Conservation (phyloP, 1,139 yeast genomes). For the Yamadazyma triangularis region DNA sequence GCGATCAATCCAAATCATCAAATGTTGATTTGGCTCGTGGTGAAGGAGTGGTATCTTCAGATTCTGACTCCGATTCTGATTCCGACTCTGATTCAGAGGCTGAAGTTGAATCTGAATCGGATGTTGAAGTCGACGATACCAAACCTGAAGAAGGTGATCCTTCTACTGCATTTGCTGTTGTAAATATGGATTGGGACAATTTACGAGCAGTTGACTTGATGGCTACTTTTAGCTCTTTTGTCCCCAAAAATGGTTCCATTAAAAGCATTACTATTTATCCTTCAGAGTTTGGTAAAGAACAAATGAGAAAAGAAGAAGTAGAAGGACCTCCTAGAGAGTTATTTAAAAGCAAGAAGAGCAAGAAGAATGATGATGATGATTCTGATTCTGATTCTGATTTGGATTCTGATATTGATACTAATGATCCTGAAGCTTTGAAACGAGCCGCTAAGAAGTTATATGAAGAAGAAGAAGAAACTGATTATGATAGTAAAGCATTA, state of each 20-base stretch:
- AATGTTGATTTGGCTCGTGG: constrained; percentile 54
- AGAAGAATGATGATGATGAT: constrained; percentile 16
- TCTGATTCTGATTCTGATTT: constrained; percentile 38
- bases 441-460: constrained; percentile 62
- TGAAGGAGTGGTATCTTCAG: constrained; percentile 41
- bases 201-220: constrained; percentile 77
- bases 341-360: constrained; percentile 45
- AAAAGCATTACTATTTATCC: constrained; percentile 76
- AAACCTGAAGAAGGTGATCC: constrained; percentile 86
- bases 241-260: constrained; percentile 72
- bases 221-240: constrained; percentile 87
- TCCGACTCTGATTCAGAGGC: constrained; percentile 27
- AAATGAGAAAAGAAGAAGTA: constrained; percentile 82
- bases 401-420: constrained; percentile 47
- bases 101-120: constrained; percentile 44
- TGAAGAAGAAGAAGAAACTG: constrained; percentile 68
- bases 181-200: constrained; percentile 97
- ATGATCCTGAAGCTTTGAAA: constrained; percentile 39
- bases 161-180: constrained; percentile 77
- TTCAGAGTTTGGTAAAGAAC: constrained; percentile 89
- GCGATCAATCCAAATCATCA: constrained; percentile 7
- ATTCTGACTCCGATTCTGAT: constrained; percentile 27
- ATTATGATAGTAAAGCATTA: constrained; percentile 64
- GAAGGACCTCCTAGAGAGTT: constrained; percentile 93
- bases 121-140: constrained; percentile 49